Base-by-base conservation (phyloP, 371 early-diverging fungal species). In the Circinella umbellata region DNA sequence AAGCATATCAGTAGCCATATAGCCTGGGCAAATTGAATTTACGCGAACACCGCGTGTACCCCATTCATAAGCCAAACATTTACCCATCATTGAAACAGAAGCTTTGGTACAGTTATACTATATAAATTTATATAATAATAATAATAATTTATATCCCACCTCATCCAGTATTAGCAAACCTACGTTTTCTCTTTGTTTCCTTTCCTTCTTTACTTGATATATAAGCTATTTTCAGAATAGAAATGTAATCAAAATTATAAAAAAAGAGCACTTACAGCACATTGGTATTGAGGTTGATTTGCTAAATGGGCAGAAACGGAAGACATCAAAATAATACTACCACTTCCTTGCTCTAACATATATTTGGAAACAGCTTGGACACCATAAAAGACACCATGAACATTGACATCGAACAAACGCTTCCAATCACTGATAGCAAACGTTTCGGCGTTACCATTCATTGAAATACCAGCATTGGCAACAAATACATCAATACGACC, bases 21-120 rank as follows among this genome's bases (percentile, higher is more conserved):
- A 84, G 20, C 82, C 82, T 34, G 82, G 84, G 36, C 78, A 69
- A 20, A 83, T 70, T 15, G 82, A 75, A 62, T 84, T 84, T 65
- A 84, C 85, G 64, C 85, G 82, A 38, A 84, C 70, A 62, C 80
- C 80, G 13, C 76, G 77, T 13, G 67, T 64, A 11, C 81, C 85
- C 82, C 85, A 84, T 75, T 84, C 85, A 61, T 68, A 64, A 42
- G 82, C 85, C 13, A 84, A 70, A 53, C 80, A 74, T 66, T 83
- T 80, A 55, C 82, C 73, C 85, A 84, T 77, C 77, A 80, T 76
- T 66, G 84, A 87, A n/a, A 86, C 87, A n/a, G 90, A 89, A 8
- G 89, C 89, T 75, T 89, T 89, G 35, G 88, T 86, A n/a, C 85
- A 74, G 36, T 84, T 86, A 64, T 89, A 84, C 82, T 82, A 71